A percentile compares a stretch with the other conserved stretches of the same genome.
These are phyloP conservation scores for Biscogniauxia mediterranea DNA, from an alignment of 2,329 filamentous ascomycete species.

Conservation along the genomic window DNA sequence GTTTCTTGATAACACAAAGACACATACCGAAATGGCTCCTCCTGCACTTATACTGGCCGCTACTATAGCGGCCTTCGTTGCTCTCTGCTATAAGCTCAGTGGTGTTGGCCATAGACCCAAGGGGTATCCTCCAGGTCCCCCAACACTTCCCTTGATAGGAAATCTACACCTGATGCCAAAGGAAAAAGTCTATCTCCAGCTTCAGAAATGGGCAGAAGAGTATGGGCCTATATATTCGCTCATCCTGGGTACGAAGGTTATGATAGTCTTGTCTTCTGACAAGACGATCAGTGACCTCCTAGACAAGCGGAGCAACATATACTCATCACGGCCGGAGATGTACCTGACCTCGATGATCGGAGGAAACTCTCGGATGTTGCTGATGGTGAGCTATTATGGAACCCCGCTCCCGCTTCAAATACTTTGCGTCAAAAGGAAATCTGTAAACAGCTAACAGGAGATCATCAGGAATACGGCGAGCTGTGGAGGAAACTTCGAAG, in stretches of 20 bases:
- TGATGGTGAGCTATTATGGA: slow-evolving; percentile 14
- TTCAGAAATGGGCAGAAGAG: slow-evolving; percentile 50
- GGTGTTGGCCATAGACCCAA: slow-evolving; percentile 28
- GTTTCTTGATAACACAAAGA: not conserved
- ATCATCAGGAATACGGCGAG: slow-evolving; percentile 25
- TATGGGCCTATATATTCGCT: slow-evolving; percentile 53
- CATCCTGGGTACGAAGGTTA: slow-evolving; percentile 45
- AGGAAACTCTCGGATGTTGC: slow-evolving; percentile 13
- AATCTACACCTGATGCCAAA: slow-evolving; percentile 51
- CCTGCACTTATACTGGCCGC: not conserved
- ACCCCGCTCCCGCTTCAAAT: not conserved
- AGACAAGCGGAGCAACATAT: slow-evolving; percentile 48
- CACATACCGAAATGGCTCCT: not conserved
- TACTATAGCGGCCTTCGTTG: not conserved
- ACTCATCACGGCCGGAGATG: slow-evolving; percentile 44
- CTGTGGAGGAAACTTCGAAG: slow-evolving; percentile 33
- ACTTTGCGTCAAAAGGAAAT: not conserved
- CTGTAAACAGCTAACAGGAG: not conserved
- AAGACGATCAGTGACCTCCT: slow-evolving; percentile 49
- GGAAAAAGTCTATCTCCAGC: slow-evolving; percentile 42
- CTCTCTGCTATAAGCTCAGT: slow-evolving; percentile 11
- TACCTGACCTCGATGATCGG: slow-evolving; percentile 42
- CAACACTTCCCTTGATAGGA: slow-evolving; percentile 49
- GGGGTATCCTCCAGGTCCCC: slow-evolving; percentile 48
- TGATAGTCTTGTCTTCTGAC: slow-evolving; percentile 47